A percentile compares a stretch with the other conserved stretches of the same genome.
phyloP scores from a whole-genome alignment of 345 rosid genomes.

The Aegle marmelos region DNA sequence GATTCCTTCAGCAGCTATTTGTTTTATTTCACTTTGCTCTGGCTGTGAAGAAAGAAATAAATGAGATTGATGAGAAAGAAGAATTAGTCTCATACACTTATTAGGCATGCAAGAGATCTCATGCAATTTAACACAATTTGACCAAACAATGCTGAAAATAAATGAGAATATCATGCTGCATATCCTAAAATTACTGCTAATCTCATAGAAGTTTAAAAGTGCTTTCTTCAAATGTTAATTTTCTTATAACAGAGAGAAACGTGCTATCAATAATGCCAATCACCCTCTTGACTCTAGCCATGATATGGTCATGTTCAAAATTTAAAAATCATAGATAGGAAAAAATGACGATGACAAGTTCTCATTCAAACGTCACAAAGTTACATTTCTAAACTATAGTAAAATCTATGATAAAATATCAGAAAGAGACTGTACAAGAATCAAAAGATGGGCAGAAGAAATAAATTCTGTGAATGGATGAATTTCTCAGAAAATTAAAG shows the following conservation, averaged over 20 bases:
- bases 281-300: not conserved
- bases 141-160: not conserved
- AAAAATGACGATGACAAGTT: not conserved
- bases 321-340: not conserved
- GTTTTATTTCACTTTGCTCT: constrained; percentile 62
- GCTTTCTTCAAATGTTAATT: not conserved
- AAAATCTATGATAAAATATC: not conserved
- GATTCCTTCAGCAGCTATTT: constrained; percentile 85
- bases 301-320: not conserved
- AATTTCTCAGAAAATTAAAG: constrained; percentile 3
- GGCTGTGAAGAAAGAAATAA: constrained; percentile 55
- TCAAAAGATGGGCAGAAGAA: not conserved
- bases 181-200: not conserved
- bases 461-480: not conserved
- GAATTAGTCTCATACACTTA: not conserved
- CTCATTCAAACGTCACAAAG: not conserved
- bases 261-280: not conserved
- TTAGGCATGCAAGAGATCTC: not conserved
- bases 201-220: not conserved
- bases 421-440: not conserved
- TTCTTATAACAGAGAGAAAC: not conserved
- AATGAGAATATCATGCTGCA: not conserved
- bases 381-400: not conserved
- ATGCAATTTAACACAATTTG: not conserved
- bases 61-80: constrained; percentile 6